phyloP scores from a whole-genome alignment of 2,329 filamentous ascomycete species.

The Cladosporium sp. region DNA sequence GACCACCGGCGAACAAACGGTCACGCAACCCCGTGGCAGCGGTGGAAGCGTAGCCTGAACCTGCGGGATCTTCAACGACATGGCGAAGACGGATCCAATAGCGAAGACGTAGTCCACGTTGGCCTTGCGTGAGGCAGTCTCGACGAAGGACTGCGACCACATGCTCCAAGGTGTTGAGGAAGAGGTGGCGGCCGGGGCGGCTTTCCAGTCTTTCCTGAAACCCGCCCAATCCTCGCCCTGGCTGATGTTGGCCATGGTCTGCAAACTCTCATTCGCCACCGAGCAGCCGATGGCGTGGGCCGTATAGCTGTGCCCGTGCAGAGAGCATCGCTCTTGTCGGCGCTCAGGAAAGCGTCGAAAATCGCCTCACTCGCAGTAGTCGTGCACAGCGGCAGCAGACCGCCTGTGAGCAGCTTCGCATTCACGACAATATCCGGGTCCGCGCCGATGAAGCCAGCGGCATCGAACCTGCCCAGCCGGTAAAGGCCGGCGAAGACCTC shows the following conservation, averaged over 20 bases:
- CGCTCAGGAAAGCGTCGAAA: conserved; percentile 66
- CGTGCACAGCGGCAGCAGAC: conserved; percentile 70
- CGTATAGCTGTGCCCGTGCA: conserved; percentile 86
- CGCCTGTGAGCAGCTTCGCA: conserved; percentile 80
- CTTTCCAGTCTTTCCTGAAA: conserved; percentile 49
- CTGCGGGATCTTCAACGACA: conserved; percentile 51
- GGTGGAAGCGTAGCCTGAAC: conserved; percentile 53
- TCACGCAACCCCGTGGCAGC: conserved; percentile 52
- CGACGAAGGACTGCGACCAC: conserved; percentile 62
- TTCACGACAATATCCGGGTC: conserved; percentile 75
- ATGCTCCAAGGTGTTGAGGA: conserved; percentile 55
- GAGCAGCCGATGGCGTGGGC: conserved; percentile 78
- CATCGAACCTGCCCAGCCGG: conserved; percentile 68
- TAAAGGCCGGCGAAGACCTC: conserved; percentile 87
- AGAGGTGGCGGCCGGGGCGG: conserved; percentile 5
- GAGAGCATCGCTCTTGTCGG: conserved; percentile 73
- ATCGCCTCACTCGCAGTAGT: conserved; percentile 72
- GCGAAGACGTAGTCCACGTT: conserved; percentile 65
- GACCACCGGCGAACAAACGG: conserved; percentile 38
- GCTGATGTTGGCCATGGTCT: conserved; percentile 58
- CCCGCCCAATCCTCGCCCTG: conserved; percentile 52
- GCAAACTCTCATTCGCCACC: conserved; percentile 66
- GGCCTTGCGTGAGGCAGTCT: conserved; percentile 52
- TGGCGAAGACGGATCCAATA: conserved; percentile 69
- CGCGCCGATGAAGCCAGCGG: conserved; percentile 64